phyloP scores from a whole-genome alignment of 495 filamentous ascomycete genomes.

The Diplogelasinospora grovesii region DNA sequence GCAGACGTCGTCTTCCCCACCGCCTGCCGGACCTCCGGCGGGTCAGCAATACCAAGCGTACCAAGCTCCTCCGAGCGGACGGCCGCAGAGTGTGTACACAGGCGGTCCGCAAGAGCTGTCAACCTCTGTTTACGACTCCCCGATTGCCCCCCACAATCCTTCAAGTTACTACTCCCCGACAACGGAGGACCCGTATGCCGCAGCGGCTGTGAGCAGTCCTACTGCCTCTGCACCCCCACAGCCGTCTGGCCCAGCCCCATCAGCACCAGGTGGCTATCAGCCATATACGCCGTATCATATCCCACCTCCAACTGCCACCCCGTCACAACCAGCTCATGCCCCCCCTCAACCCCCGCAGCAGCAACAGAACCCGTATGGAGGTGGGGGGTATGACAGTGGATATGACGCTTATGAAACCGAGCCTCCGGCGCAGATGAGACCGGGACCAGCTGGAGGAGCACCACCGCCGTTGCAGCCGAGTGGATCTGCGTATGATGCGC shows the following conservation, averaged over 20 bases:
- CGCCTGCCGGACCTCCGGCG: too few species aligned
- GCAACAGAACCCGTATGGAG: slow-evolving; percentile 33
- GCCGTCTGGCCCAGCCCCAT: slow-evolving; percentile 21
- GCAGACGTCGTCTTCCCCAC: slow-evolving; percentile 38
- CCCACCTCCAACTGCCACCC: slow-evolving; percentile 3
- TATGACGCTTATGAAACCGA: slow-evolving; percentile 7
- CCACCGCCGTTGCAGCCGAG: slow-evolving; percentile 34
- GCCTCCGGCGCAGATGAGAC: slow-evolving; percentile 36
- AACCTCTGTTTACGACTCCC: slow-evolving; percentile 78
- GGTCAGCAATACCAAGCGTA: slow-evolving; percentile 36
- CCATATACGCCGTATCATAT: slow-evolving; percentile 3
- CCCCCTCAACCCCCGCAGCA: slow-evolving; percentile 24
- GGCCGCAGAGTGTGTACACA: slow-evolving; percentile 67
- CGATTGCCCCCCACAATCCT: slow-evolving; percentile 53
- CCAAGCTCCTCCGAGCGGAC: slow-evolving; percentile 37
- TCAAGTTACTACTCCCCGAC: slow-evolving; percentile 54
- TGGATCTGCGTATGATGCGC: slow-evolving; percentile 33
- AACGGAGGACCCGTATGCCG: slow-evolving; percentile 48
- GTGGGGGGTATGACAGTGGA: slow-evolving; percentile 35
- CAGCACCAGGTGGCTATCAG: slow-evolving; percentile 14
- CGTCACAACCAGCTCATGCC: slow-evolving; percentile 22
- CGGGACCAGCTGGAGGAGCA: slow-evolving; percentile 34
- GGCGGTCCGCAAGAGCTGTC: slow-evolving; percentile 73
- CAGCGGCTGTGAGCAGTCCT: slow-evolving; percentile 18
- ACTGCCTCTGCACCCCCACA: slow-evolving; percentile 21